Evolutionary conservation across 139 green algal genomes (phyloP), one percentile per base, ranked within the genome.

Genomic region (Micractinium conductrix): DNA sequence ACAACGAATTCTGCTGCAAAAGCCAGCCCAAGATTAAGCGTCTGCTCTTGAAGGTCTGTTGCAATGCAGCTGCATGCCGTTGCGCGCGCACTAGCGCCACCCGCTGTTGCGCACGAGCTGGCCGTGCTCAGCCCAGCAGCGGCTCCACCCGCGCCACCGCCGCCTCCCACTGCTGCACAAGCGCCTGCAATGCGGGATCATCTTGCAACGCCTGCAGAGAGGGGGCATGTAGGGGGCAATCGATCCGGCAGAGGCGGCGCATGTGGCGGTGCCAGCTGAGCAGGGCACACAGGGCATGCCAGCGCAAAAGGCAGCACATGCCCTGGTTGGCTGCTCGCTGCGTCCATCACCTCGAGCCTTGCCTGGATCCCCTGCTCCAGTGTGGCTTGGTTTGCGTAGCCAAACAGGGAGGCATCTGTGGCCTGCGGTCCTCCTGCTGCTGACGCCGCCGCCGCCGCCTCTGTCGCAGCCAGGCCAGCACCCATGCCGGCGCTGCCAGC

Each of bases 111-210:
- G n/a, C n/a, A n/a, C n/a, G n/a, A n/a, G n/a, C n/a, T n/a, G n/a
- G n/a, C n/a, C n/a, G n/a, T n/a, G n/a, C n/a, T n/a, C n/a, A n/a
- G 50, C 26, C 50, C 60, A 84, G 79, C 60, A 63, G 0, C 2
- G 19, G 33, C 26, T 87, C 83, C 21, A 84, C 37, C 33, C 19
- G 33, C 24, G 62, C 67, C 74, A 83, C 81, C 21, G 74, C 75
- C 44, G 80, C 55, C 78, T 85, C 78, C 69, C 74, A n/a, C 5
- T 28, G 79, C 12, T 78, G 43, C 55, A 81, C 84, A 35, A 70
- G 73, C 0, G 44, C 58, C n/a, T 76, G 8, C 28, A 88, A 85
- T 0, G 42, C 70, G n/a, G 84, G 84, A 43, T 85, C 84, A 0
- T 35, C 38, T 17, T 71, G 68, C 14, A 38, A 26, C 9, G 76